Conservation (phyloP, 177 flowering plant genomes). For the Tripterygium wilfordii region DNA sequence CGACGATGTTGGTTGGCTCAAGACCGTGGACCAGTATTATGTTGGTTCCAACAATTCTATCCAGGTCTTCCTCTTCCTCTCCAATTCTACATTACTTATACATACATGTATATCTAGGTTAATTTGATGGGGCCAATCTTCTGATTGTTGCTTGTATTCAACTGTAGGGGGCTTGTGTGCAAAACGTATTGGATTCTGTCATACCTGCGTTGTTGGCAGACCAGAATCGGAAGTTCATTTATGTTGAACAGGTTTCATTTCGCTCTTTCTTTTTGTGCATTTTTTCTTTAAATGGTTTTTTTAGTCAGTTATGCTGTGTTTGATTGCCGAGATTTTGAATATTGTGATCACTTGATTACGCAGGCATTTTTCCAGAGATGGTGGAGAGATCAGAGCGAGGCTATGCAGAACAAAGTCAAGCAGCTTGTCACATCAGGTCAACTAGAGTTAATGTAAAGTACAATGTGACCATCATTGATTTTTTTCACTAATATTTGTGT, state of each 20-base stretch:
- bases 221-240: conserved; percentile 57
- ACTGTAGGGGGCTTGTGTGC: conserved; percentile 54
- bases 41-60: conserved; percentile 67
- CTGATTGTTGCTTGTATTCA: neutral
- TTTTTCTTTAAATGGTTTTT: neutral
- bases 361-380: conserved; percentile 82
- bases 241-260: conserved; percentile 52
- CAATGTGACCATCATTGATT: neutral
- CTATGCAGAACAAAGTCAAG: conserved; percentile 36
- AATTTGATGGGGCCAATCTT: neutral
- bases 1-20: conserved; percentile 85
- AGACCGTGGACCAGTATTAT: conserved; percentile 83
- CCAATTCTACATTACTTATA: neutral
- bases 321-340: neutral
- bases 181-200: conserved; percentile 55
- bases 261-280: neutral
- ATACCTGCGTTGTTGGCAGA: conserved; percentile 48
- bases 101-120: no score
- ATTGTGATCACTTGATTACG: conserved; percentile 4
- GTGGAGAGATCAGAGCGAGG: conserved; percentile 67
- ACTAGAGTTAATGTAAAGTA: conserved; percentile 53
- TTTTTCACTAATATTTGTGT: neutral
- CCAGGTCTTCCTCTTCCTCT: conserved; percentile 21
- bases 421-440: conserved; percentile 50
- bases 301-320: neutral